Conservation (phyloP, 257 asterid species). For the Voacanga thouarsii region DNA sequence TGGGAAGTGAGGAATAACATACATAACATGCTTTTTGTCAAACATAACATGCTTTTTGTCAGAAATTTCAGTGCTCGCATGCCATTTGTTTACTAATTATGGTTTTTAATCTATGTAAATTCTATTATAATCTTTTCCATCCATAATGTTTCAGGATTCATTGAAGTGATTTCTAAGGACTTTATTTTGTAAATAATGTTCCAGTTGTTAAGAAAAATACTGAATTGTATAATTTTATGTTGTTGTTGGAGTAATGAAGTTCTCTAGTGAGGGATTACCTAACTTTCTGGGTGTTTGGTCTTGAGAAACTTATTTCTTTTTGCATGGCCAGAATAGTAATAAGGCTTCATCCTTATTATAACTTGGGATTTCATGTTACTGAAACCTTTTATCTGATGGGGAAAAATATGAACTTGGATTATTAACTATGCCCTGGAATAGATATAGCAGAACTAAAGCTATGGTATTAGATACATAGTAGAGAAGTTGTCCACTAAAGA, state of each 20-base stretch:
- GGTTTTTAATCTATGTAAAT: no score
- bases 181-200: neutral
- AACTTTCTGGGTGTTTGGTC: no score
- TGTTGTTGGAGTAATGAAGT: neutral
- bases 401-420: no score
- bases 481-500: neutral
- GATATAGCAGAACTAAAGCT: no score
- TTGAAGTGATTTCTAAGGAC: neutral
- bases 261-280: neutral
- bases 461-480: neutral
- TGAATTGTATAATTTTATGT: neutral
- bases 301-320: neutral
- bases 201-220: neutral
- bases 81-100: neutral
- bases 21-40: no score
- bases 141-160: neutral
- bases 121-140: no score
- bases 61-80: neutral
- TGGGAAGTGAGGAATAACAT: no score
- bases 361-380: neutral
- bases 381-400: neutral
- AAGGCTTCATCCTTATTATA: no score
- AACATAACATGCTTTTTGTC: no score
- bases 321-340: neutral
- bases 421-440: no score